Evolutionary conservation across 257 asterid species (phyloP).

Genomic region (Anisodus tanguticus): DNA sequence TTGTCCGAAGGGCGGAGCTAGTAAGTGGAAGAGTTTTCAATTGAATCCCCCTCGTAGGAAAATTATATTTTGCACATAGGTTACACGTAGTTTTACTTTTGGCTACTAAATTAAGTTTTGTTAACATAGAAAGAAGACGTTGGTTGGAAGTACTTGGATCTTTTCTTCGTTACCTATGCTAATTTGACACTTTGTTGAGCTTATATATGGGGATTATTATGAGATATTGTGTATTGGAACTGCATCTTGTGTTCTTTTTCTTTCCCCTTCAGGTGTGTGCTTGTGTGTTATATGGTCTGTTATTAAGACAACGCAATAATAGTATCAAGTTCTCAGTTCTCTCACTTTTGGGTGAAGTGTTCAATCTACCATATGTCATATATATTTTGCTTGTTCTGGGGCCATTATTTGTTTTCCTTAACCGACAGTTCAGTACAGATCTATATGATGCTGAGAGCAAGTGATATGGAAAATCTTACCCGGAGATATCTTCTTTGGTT

Average conservation of each 20-base stretch:
- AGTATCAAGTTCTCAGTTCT: not conserved
- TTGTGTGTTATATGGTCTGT: not conserved
- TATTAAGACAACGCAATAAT: not conserved
- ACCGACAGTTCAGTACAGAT: constrained; percentile 43
- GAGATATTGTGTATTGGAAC: constrained; percentile 7
- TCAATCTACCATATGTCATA: not conserved
- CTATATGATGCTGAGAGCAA: constrained; percentile 53
- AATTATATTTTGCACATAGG: not conserved
- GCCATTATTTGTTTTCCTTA: constrained; percentile 33
- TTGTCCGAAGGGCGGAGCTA: not conserved
- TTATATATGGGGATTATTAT: not conserved
- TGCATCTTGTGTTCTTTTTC: not conserved
- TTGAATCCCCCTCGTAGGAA: not conserved
- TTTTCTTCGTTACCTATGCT: too few relatives aligned
- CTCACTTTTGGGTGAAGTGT: not conserved
- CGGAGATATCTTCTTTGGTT: not conserved
- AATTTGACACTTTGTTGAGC: not conserved
- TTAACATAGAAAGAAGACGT: not conserved
- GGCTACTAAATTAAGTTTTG: not conserved
- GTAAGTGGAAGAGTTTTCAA: not conserved
- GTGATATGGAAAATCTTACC: constrained; percentile 32
- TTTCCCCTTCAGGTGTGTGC: too few relatives aligned
- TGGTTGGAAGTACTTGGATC: not conserved
- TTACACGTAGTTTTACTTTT: not conserved
- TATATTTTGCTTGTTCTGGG: constrained; percentile 4